phyloP scores from a whole-genome alignment of 768 basidiomycete species.

The Termitomyces sp. region DNA sequence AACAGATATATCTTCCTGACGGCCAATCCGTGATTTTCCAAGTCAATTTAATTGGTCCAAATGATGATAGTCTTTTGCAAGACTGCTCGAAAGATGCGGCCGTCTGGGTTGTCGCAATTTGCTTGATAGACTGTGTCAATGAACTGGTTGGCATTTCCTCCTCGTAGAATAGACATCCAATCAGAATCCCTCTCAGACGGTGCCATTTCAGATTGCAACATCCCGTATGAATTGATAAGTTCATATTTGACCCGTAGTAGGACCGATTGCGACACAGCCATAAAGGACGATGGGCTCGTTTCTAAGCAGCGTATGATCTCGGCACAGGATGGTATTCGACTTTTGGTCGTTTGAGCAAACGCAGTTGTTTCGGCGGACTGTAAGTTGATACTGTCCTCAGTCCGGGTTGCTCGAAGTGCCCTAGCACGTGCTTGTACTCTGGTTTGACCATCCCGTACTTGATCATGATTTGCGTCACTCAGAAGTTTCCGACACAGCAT shows the following conservation, averaged over 20 bases:
- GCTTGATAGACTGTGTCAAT: constrained; percentile 24
- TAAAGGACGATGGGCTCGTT: constrained; percentile 2
- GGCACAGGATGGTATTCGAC: constrained; percentile 12
- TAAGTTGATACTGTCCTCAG: constrained; percentile 5
- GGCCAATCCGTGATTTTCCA: background rate
- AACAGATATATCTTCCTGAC: background rate
- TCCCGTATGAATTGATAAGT: constrained; percentile 35
- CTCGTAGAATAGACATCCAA: constrained; percentile 27
- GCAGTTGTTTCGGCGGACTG: background rate
- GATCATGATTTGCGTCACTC: constrained; percentile 2
- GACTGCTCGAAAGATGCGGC: constrained; percentile 5
- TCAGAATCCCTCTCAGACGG: constrained; percentile 26
- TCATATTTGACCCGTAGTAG: constrained; percentile 32
- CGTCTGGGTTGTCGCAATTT: background rate
- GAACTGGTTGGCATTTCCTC: constrained; percentile 20
- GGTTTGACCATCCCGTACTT: constrained; percentile 7
- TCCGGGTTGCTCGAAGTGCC: constrained; percentile 15
- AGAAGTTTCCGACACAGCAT: constrained; percentile 35
- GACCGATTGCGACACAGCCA: constrained; percentile 6
- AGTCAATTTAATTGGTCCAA: background rate
- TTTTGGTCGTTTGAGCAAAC: constrained; percentile 10
- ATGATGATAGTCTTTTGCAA: constrained; percentile 3
- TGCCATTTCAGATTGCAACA: constrained; percentile 26
- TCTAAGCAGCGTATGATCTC: constrained; percentile 19
- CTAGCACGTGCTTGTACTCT: constrained; percentile 21